These are phyloP conservation scores for Mimosa pudica DNA, from an alignment of 306 rosid species.

Conservation along the genomic window DNA sequence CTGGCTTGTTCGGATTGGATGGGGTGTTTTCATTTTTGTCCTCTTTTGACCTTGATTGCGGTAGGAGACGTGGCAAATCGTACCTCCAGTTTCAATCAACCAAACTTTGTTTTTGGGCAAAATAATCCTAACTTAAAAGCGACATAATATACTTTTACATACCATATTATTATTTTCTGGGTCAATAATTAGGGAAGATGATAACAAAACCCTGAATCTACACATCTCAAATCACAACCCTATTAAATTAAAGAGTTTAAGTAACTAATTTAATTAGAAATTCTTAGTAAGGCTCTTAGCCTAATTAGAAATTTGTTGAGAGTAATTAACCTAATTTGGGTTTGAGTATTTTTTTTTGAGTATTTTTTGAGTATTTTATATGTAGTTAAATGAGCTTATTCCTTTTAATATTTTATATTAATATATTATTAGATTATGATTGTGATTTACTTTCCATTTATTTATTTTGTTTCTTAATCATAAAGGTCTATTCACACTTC, in stretches of 20 bases:
- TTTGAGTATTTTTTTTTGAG: no score
- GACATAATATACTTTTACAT: neutral
- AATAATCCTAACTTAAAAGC: no score
- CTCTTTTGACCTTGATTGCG: neutral
- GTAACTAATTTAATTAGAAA: neutral
- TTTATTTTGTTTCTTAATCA: neutral
- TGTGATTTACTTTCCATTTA: neutral
- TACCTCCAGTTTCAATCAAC: neutral
- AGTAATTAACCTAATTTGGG: no score
- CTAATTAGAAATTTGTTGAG: no score
- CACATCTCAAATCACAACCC: neutral
- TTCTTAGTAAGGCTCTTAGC: no score
- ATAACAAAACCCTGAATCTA: no score
- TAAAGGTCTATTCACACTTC: neutral
- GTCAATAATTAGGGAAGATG: neutral
- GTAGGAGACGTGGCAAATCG: conserved; percentile 38
- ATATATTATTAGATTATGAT: neutral
- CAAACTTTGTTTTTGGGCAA: neutral
- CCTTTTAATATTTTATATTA: neutral
- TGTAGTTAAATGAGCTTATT: no score
- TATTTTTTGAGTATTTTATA: no score
- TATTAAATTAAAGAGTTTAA: no score
- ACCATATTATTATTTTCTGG: neutral
- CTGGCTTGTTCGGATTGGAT: neutral
- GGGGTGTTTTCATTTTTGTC: neutral